Percentiles rank a stretch among this genome's conserved stretches.
These are phyloP conservation scores for Trifolium dubium DNA, from an alignment of 306 rosid genomes.

Conservation along the genomic window DNA sequence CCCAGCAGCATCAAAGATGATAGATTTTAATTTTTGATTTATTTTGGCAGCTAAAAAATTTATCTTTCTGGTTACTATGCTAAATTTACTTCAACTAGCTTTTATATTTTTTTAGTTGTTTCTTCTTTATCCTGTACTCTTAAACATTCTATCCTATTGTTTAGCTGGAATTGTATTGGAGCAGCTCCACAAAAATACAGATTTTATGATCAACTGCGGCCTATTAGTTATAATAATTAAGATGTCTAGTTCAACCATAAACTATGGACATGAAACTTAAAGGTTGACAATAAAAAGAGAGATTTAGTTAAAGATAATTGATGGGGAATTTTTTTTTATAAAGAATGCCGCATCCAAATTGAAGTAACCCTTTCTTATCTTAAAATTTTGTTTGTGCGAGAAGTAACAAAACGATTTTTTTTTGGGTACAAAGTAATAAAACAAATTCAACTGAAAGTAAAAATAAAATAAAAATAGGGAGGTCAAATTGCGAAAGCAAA, in stretches of 20 bases:
- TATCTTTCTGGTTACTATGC: not conserved
- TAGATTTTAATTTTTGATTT: slow-evolving; percentile 29
- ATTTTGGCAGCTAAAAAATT: slow-evolving; percentile 22
- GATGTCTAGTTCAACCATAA: slow-evolving; percentile 1
- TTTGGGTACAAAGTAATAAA: not conserved
- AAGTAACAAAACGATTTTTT: not conserved
- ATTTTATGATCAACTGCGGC: not conserved
- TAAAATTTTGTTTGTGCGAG: not conserved
- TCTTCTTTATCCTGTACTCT: not conserved
- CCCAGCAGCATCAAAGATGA: slow-evolving; percentile 15
- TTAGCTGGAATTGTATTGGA: not conserved
- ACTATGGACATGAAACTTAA: not conserved
- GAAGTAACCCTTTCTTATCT: not conserved
- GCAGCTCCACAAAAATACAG: not conserved
- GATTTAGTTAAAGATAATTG: not conserved
- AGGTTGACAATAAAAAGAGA: not conserved
- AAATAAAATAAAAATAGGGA: not conserved
- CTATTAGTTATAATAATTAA: not conserved
- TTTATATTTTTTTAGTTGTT: not conserved
- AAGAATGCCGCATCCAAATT: not conserved
- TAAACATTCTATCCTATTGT: not conserved
- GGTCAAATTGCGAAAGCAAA: not conserved
- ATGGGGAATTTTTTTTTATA: not conserved
- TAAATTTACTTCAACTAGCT: slow-evolving; percentile 1
- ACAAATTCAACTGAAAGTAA: not conserved